Base-by-base conservation (phyloP, 2,329 filamentous ascomycete genomes). In the Scolecobasidium constrictum region DNA sequence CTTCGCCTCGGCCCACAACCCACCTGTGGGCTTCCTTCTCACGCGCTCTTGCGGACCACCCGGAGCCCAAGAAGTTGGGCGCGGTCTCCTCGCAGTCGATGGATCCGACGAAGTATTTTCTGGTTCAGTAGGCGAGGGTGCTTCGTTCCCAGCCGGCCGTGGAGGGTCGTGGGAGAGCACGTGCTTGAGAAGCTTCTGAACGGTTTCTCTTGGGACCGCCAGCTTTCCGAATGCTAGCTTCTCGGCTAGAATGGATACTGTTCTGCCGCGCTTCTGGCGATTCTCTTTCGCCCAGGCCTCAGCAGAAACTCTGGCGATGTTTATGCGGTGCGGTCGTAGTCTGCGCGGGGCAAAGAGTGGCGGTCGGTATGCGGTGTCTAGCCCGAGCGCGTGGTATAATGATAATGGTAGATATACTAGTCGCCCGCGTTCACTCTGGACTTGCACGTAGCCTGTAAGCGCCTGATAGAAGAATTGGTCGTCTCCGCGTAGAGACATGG, bases 261-360 rank as follows among this genome's bases (percentile, higher is more conserved):
- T 42, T 67, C 68, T 56, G 47, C 18, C 12, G 12, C n/a, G 21
- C 34, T 42, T 19, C n/a, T 22, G 21, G 3, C 40, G 15, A 5
- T 9, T 13, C 3, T 18, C 13, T 35, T 28, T 33, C 1, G 16
- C 33, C 9, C 26, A 15, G 5, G 36, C 17, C 4, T 45, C 28
- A 12, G 37, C 28, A 35, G 57, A 66, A 48, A 68, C 72, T 44
- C 65, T 67, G 46, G 63, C 64, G 46, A 76, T 74, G 54, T 72
- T 69, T 47, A 77, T 75, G 34, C 71, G 72, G 50, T 75, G 71
- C 35, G 71, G 72, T 53, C 72, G 63, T 49, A 70, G 66, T 46
- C 59, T 66, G 50, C 72, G 67, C 44, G 64, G 65, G 52, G 68
- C 66, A 53, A 72, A 75, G 49, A 66, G 7, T 12, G 28, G n/a